These are phyloP conservation scores for Trifolium subterraneum DNA, from an alignment of 306 rosid species.

Conservation along the genomic window DNA sequence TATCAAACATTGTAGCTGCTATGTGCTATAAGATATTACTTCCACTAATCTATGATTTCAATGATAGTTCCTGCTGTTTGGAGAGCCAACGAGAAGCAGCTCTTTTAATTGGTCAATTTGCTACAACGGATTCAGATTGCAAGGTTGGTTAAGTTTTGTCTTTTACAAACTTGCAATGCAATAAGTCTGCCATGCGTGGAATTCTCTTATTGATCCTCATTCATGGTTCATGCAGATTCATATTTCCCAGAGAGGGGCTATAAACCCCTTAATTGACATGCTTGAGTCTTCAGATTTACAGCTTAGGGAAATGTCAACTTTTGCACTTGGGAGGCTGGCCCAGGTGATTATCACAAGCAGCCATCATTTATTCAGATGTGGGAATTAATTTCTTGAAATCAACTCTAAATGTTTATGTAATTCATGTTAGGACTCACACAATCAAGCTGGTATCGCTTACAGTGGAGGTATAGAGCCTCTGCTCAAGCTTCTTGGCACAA, in stretches of 20 bases:
- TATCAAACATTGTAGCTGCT: neutral
- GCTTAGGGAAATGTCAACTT: constrained; percentile 88
- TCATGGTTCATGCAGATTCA: constrained; percentile 53
- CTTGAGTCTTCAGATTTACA: constrained; percentile 82
- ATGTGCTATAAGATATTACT: constrained; percentile 1
- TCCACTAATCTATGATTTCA: constrained; percentile 7
- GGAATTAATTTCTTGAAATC: neutral
- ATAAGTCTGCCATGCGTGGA: neutral
- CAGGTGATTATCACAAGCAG: constrained; percentile 62
- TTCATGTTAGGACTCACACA: constrained; percentile 73
- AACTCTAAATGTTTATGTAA: constrained; percentile 5
- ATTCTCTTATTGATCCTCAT: constrained; percentile 16
- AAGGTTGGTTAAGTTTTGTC: constrained; percentile 51
- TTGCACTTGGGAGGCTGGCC: constrained; percentile 96
- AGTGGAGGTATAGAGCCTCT: constrained; percentile 82
- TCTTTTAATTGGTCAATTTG: constrained; percentile 79
- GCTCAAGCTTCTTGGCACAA: constrained; percentile 60
- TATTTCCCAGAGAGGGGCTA: constrained; percentile 93
- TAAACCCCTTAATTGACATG: constrained; percentile 84
- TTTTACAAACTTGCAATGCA: constrained; percentile 14
- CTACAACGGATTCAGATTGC: constrained; percentile 67
- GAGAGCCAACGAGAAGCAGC: constrained; percentile 79
- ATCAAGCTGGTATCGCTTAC: constrained; percentile 93
- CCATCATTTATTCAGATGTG: neutral
- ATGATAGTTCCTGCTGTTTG: constrained; percentile 58